Evolutionary conservation across 73 alveolate genomes (phyloP).

Genomic region (Uronychia setigera): DNA sequence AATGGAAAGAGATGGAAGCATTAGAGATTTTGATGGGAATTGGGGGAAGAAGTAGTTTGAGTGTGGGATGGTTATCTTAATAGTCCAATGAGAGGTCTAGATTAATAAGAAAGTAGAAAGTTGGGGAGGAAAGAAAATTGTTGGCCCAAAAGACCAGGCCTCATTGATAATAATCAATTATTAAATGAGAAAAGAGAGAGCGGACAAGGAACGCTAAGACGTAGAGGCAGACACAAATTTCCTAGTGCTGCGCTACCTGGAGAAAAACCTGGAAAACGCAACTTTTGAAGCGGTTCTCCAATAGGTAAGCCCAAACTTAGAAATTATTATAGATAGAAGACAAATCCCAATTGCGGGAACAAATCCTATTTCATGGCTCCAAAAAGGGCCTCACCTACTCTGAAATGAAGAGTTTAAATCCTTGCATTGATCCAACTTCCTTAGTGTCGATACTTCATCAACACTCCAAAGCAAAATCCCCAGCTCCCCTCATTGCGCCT

Average conservation of each 20-base stretch:
- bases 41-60: neutral
- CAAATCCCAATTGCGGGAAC: conserved; percentile 18
- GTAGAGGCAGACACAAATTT: conserved; percentile 25
- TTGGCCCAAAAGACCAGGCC: neutral
- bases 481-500: neutral
- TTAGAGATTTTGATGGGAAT: neutral
- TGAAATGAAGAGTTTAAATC: conserved; percentile 28
- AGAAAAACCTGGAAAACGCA: neutral
- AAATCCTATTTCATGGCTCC: conserved; percentile 28
- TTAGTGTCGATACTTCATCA: conserved; percentile 4
- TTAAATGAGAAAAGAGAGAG: neutral
- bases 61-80: neutral
- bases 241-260: conserved; percentile 19
- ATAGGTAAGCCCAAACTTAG: conserved; percentile 1
- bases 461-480: neutral
- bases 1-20: neutral
- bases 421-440: conserved; percentile 19
- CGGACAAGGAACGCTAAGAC: neutral
- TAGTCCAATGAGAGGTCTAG: neutral
- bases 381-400: conserved; percentile 15
- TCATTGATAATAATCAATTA: neutral
- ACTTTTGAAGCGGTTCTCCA: conserved; percentile 20
- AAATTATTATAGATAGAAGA: conserved; percentile 22
- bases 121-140: neutral
- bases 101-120: neutral